A percentile compares a stretch with the other conserved stretches of the same genome.
Conservation (phyloP, 805 yeast genomes). For the Ogataea thermomethanolica region DNA sequence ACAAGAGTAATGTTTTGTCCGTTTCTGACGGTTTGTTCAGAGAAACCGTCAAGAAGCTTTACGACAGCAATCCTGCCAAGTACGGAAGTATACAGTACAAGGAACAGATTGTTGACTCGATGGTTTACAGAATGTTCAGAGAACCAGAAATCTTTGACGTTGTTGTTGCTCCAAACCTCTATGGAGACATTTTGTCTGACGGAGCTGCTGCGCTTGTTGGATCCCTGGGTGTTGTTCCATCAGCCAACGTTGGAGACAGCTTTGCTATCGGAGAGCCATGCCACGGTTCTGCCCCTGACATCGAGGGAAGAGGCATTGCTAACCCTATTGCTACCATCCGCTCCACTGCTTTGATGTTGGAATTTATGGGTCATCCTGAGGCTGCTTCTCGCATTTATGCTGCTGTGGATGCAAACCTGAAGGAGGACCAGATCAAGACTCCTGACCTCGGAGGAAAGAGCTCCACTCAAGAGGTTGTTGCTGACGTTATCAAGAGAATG, state of each 20-base stretch:
- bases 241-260: conserved; percentile 94
- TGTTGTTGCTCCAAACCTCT: conserved; percentile 96
- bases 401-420: conserved; percentile 92
- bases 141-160: conserved; percentile 97
- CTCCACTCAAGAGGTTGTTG: conserved; percentile 80
- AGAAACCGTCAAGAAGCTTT: conserved; percentile 69
- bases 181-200: conserved; percentile 94
- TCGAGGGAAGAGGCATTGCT: conserved; percentile 90
- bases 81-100: conserved; percentile 65
- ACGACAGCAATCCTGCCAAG: conserved; percentile 51
- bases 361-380: conserved; percentile 86
- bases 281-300: conserved; percentile 99
- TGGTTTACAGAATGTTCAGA: conserved; percentile 98
- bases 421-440: conserved; percentile 74
- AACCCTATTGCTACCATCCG: conserved; percentile 98
- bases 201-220: conserved; percentile 99
- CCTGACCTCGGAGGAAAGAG: conserved; percentile 95
- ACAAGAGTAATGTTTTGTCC: conserved; percentile 92
- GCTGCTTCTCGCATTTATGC: conserved; percentile 90
- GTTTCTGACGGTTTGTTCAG: conserved; percentile 95
- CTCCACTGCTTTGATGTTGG: conserved; percentile 95
- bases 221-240: conserved; percentile 95
- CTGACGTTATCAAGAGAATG: conserved; percentile 66
- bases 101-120: conserved; percentile 98
- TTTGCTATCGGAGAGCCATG: conserved; percentile 99